Conservation (phyloP, 2,329 filamentous ascomycete genomes). For the Microdochium bolleyi region DNA sequence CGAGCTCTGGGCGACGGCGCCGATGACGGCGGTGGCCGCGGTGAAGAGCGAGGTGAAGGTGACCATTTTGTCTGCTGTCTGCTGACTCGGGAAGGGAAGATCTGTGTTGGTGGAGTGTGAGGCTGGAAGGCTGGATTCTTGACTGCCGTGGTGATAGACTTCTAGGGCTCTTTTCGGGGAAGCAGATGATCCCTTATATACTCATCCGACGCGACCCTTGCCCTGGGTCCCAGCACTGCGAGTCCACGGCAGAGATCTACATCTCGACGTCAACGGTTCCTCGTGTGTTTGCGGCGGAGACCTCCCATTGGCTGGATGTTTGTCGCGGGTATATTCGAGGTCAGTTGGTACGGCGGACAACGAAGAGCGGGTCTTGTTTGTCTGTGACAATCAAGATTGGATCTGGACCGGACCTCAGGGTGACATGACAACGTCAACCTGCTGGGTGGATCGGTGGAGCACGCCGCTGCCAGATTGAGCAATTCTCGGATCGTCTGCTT, state of each 20-base stretch:
- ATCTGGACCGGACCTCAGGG: background rate
- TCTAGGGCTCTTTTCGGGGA: too few relatives aligned
- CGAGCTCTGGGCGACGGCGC: conserved; percentile 27
- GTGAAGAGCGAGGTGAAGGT: conserved; percentile 28
- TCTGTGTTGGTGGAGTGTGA: background rate
- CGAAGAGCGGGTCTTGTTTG: background rate
- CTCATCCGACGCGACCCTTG: too few relatives aligned
- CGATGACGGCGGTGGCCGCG: conserved; percentile 21
- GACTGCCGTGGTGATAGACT: too few relatives aligned
- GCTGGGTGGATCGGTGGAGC: background rate
- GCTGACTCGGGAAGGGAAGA: background rate
- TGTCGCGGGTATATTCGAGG: background rate
- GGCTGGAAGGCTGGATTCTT: background rate
- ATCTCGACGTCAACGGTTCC: background rate
- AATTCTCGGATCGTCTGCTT: background rate
- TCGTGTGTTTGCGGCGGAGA: background rate
- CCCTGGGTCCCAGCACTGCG: too few relatives aligned
- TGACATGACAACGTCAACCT: background rate
- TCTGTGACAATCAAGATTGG: background rate
- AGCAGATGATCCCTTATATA: too few relatives aligned
- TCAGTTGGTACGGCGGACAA: background rate
- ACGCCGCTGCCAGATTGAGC: background rate
- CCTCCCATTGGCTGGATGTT: background rate
- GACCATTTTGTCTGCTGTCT: conserved; percentile 24
- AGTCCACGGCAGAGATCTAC: background rate